Evolutionary conservation across 768 basidiomycete genomes (phyloP).

Genomic region (Suillus plorans): DNA sequence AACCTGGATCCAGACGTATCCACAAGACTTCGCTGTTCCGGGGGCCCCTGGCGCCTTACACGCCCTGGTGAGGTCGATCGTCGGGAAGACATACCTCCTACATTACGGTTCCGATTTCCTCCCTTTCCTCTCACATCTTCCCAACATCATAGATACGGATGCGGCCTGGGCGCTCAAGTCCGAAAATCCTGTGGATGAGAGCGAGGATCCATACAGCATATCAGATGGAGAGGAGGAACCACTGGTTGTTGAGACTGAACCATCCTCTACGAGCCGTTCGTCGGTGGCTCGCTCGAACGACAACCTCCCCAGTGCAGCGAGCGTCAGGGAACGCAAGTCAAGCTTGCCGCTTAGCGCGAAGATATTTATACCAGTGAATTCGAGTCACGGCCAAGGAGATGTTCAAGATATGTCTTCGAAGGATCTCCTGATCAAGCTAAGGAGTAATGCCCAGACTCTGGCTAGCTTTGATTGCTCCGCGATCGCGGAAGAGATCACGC

Average conservation of each 20-base stretch:
- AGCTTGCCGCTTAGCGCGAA: conserved; percentile 59
- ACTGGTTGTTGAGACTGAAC: conserved; percentile 30
- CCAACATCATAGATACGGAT: conserved; percentile 66
- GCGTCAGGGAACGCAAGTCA: conserved; percentile 60
- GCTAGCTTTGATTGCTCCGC: conserved; percentile 56
- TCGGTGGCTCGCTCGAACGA: conserved; percentile 21
- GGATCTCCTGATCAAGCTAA: conserved; percentile 63
- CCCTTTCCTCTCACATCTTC: conserved; percentile 72
- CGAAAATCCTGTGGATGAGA: conserved; percentile 56
- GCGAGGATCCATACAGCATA: conserved; percentile 57
- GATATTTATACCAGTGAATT: conserved; percentile 36
- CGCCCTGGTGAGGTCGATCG: conserved; percentile 76
- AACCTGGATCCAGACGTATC: conserved; percentile 74
- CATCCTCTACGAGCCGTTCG: conserved; percentile 26
- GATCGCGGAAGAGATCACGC: conserved; percentile 86
- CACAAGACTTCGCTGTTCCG: conserved; percentile 76
- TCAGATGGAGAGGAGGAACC: conserved; percentile 54
- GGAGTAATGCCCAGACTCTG: conserved; percentile 57
- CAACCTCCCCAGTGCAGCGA: conserved; percentile 21
- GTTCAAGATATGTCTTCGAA: conserved; percentile 45
- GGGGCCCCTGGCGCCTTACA: conserved; percentile 71
- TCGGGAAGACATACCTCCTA: conserved; percentile 76
- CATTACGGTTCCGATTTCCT: conserved; percentile 85
- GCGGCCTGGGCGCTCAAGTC: conserved; percentile 72
- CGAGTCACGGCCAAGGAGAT: conserved; percentile 30